phyloP scores from a whole-genome alignment of 2,329 filamentous ascomycete genomes.

The Aureobasidium sp. region DNA sequence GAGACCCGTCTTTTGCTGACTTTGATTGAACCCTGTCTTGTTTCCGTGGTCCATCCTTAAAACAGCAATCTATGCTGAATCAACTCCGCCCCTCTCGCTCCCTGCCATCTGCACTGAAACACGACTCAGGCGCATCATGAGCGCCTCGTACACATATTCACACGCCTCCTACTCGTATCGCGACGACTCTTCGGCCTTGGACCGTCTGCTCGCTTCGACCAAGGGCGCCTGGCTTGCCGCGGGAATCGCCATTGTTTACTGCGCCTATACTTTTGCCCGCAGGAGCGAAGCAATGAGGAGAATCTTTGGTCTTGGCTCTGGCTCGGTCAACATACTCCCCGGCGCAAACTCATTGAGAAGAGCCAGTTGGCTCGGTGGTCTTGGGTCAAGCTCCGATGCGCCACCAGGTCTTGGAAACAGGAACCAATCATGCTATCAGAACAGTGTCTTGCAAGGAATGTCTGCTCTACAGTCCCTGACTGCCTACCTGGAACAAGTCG shows the following conservation, averaged over 20 bases:
- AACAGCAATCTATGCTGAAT: background rate
- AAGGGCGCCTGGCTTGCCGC: conserved; percentile 14
- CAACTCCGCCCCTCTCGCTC: background rate
- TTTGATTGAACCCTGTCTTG: background rate
- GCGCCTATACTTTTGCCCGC: conserved; percentile 28
- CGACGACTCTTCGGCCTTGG: background rate
- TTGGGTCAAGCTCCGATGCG: conserved; percentile 20
- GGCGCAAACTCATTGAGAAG: conserved; percentile 3
- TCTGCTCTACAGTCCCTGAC: conserved; percentile 64
- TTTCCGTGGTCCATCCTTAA: background rate
- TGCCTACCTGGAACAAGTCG: conserved; percentile 16
- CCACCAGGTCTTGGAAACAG: conserved; percentile 71
- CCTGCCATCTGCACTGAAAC: background rate
- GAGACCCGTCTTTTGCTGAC: background rate
- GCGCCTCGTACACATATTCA: background rate
- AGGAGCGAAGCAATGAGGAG: conserved; percentile 31
- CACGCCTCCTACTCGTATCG: background rate
- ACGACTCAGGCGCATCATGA: conserved; percentile 6
- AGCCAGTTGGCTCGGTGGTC: conserved; percentile 12
- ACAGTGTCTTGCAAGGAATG: conserved; percentile 69
- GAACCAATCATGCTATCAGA: conserved; percentile 97
- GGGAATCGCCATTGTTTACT: conserved; percentile 23
- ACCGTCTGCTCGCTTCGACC: background rate
- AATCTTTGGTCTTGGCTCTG: conserved; percentile 32
- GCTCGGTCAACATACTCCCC: conserved; percentile 20